Evolutionary conservation across 2,329 filamentous ascomycete genomes (phyloP), one percentile per base, ranked within the genome.

Genomic region (Dactylellina parvicollis): DNA sequence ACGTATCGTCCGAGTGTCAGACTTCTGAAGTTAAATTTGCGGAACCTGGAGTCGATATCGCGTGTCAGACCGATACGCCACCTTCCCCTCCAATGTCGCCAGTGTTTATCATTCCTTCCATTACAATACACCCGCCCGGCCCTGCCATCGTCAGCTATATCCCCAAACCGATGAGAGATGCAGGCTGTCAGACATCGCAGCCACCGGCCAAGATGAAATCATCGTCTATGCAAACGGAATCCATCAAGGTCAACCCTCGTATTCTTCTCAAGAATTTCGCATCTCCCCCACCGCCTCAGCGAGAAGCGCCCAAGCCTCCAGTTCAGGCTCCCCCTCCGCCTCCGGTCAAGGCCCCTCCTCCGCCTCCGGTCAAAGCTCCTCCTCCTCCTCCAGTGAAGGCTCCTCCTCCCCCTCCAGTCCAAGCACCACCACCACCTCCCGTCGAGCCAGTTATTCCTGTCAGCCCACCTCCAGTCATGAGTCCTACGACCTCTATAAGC

Each of bases 81-180:
- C 80, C 81, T 0, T 78, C 76, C 2, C 66, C 79, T 2, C 79
- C 69, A 78, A 62, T 82, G 79, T 71, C 78, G 47, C 81, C 81
- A 65, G 82, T 83, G 76, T 81, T 87, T 70, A 78, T 84, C 3
- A 90, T 97, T 74, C 94, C 94, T 0, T 91, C 89, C 77, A 99
- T 99, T 79, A 90, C 92, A 64, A 92, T 99, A 56, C 91, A 96
- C 77, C 95, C 95, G 30, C 94, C 95, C 62, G 87, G 90, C 50
- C 92, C 94, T n/a, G 84, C 89, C 3, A 92, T 92, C 1, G 42
- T 69, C 20, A 65, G 69, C 22, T 66, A 66, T 32, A 40, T 47
- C 76, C 88, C 89, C 56, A 85, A 88, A 4, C 86, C 96, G 74
- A 89, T 87, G 4, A 97, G 92, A 80, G 92, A 92, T 80, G 88